These are phyloP conservation scores for Kwoniella sp. DNA, from an alignment of 768 basidiomycete species.

Conservation along the genomic window DNA sequence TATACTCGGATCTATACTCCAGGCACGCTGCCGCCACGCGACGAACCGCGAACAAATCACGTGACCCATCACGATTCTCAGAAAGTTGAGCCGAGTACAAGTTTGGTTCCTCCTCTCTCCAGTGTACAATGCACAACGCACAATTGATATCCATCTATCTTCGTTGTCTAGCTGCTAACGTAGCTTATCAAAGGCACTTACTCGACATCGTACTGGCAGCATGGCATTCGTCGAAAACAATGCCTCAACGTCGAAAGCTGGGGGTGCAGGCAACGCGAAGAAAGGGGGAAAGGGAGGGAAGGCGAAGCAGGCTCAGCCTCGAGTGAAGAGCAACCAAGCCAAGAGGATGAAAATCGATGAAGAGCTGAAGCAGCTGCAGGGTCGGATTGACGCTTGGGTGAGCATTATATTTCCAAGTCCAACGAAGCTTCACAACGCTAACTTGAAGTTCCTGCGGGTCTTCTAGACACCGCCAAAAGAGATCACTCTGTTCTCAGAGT, in stretches of 20 bases:
- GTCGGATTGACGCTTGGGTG: conserved; percentile 53
- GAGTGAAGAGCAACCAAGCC: conserved; percentile 44
- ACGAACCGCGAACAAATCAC: background rate
- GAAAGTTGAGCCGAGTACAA: background rate
- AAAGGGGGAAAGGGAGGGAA: conserved; percentile 17
- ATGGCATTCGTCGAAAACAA: conserved; percentile 26
- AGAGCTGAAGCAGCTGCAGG: conserved; percentile 53
- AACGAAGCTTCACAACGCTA: too few species aligned
- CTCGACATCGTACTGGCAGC: background rate
- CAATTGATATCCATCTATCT: background rate
- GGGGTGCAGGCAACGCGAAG: background rate
- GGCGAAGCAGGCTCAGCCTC: conserved; percentile 20
- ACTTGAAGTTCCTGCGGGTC: background rate
- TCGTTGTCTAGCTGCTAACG: too few species aligned
- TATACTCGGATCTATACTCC: background rate
- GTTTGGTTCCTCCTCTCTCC: background rate
- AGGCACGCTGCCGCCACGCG: conserved; percentile 3
- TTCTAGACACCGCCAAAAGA: conserved; percentile 62
- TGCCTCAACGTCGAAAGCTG: conserved; percentile 18
- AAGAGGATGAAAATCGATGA: conserved; percentile 49
- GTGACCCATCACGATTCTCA: conserved; percentile 3
- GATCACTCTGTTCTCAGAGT: conserved; percentile 67
- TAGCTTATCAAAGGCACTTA: background rate
- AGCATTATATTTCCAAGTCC: too few species aligned
- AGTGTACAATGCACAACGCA: background rate